Evolutionary conservation across 1,284 basidiomycete genomes (phyloP).

Genomic region (Hemileccinum hortonii): DNA sequence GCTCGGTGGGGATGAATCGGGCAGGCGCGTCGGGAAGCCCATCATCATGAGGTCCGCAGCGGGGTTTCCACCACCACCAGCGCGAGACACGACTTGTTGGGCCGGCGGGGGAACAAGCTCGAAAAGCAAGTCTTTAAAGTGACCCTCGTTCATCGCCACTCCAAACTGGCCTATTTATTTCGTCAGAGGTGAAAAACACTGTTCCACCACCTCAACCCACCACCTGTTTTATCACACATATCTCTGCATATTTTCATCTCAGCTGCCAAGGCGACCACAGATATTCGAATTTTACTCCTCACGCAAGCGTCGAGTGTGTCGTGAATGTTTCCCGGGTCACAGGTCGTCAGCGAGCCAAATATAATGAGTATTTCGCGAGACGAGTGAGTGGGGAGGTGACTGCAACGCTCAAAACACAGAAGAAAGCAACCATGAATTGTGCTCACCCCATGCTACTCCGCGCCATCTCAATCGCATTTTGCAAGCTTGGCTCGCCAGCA

Average conservation of each 20-base stretch:
- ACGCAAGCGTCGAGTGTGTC: slow-evolving; percentile 84
- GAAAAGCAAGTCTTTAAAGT: slow-evolving; percentile 93
- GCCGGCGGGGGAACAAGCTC: slow-evolving; percentile 95
- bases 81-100: slow-evolving; percentile 62
- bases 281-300: slow-evolving; percentile 83
- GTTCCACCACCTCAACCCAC: slow-evolving; percentile 41
- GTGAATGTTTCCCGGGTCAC: slow-evolving; percentile 96
- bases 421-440: slow-evolving; percentile 15
- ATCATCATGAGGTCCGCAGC: slow-evolving; percentile 96
- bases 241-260: slow-evolving; percentile 98
- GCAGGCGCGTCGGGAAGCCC: slow-evolving; percentile 95
- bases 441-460: slow-evolving; percentile 80
- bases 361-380: slow-evolving; percentile 93
- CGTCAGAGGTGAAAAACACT: slow-evolving; percentile 7
- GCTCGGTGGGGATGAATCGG: slow-evolving; percentile 75
- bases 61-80: slow-evolving; percentile 54
- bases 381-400: slow-evolving; percentile 93
- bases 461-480: slow-evolving; percentile 97
- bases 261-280: slow-evolving; percentile 88
- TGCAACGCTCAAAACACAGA: slow-evolving; percentile 33
- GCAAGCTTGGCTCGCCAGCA: slow-evolving; percentile 89
- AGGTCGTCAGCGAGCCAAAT: slow-evolving; percentile 93
- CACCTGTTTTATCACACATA: slow-evolving; percentile 85
- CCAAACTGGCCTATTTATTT: slow-evolving; percentile 76
- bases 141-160: slow-evolving; percentile 95